Percentiles rank a stretch among this genome's conserved stretches.
Evolutionary conservation across 169 alveolate species (phyloP).

Genomic region (Hepatocystis sp.): DNA sequence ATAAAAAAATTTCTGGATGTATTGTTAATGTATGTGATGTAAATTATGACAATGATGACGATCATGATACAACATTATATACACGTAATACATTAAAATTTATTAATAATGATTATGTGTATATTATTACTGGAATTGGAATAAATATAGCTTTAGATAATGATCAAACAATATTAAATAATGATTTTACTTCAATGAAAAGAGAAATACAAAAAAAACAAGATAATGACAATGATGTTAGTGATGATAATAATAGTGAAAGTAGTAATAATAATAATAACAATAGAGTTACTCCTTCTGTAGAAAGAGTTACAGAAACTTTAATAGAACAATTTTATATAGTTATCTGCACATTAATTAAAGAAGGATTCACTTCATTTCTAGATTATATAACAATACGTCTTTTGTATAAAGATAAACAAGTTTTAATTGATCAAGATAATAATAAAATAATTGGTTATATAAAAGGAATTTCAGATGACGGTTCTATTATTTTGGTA

Average conservation of each 20-base stretch:
- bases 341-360: not conserved
- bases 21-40: slow-evolving; percentile 16
- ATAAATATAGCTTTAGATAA: not conserved
- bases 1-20: slow-evolving; percentile 40
- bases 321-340: too few relatives aligned
- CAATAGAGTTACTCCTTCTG: not conserved
- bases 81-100: too few relatives aligned
- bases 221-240: not conserved
- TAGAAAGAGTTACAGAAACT: not conserved
- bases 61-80: too few relatives aligned
- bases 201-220: not conserved
- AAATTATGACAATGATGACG: too few relatives aligned
- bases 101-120: not conserved
- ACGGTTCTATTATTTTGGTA: slow-evolving; percentile 9
- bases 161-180: too few relatives aligned
- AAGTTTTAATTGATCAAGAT: slow-evolving; percentile 12
- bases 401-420: slow-evolving; percentile 8
- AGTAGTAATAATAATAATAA: too few relatives aligned
- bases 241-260: too few relatives aligned
- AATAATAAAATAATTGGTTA: slow-evolving; percentile 10
- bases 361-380: slow-evolving; percentile 1
- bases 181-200: not conserved
- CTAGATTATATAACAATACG: slow-evolving; percentile 27
- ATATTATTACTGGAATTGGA: not conserved
- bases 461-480: slow-evolving; percentile 9